Evolutionary conservation across 179 eudicot genomes (phyloP).

Genomic region (Beta lomatogona): DNA sequence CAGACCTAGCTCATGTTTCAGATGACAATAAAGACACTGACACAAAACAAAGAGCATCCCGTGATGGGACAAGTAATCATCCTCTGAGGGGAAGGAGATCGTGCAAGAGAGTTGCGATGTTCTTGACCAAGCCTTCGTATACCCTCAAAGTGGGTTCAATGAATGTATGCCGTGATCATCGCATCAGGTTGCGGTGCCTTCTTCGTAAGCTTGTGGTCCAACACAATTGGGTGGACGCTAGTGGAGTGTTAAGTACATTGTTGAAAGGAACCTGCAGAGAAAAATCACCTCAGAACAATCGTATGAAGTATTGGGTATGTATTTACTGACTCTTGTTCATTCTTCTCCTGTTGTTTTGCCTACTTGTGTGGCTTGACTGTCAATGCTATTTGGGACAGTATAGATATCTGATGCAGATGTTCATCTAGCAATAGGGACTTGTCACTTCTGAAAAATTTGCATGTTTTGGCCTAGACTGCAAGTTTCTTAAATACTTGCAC

Average conservation of each 20-base stretch:
- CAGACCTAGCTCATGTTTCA: not conserved
- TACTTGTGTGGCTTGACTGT: not conserved
- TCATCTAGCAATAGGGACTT: not conserved
- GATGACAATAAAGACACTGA: not conserved
- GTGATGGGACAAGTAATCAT: not conserved
- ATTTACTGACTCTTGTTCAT: not conserved
- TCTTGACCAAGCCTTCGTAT: slow-evolving; percentile 44
- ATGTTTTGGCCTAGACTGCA: not conserved
- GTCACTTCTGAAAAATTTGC: not conserved
- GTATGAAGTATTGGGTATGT: slow-evolving; percentile 62
- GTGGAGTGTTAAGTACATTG: slow-evolving; percentile 61
- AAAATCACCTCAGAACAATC: slow-evolving; percentile 36
- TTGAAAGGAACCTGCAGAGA: slow-evolving; percentile 53
- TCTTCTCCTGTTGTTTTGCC: not conserved
- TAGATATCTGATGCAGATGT: not conserved
- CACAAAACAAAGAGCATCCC: not conserved
- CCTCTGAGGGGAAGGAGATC: slow-evolving; percentile 18
- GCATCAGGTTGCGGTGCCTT: slow-evolving; percentile 45
- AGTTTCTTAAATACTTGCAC: not conserved
- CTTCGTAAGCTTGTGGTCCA: slow-evolving; percentile 46
- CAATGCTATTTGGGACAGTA: not conserved
- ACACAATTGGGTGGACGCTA: slow-evolving; percentile 67
- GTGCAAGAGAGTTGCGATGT: slow-evolving; percentile 23
- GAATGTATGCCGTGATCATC: slow-evolving; percentile 44
- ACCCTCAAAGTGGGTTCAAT: slow-evolving; percentile 32